These are phyloP conservation scores for Leersia perrieri DNA, from an alignment of 176 grass and related monocot genomes.

Conservation along the genomic window DNA sequence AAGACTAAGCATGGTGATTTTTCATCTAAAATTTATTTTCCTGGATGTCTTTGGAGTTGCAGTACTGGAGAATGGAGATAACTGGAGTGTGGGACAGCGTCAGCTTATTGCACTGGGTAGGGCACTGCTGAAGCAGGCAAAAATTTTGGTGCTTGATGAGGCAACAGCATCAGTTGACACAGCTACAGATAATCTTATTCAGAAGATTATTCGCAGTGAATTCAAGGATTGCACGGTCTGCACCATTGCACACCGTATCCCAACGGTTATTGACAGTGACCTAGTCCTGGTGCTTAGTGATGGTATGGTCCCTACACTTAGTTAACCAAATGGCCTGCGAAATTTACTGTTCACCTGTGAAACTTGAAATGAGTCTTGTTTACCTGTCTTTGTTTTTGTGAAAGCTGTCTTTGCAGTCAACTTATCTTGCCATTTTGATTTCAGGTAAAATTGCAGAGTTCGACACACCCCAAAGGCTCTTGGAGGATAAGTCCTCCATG, in stretches of 20 bases:
- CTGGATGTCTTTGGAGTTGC: constrained; percentile 23
- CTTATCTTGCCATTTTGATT: constrained; percentile 23
- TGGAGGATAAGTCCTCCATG: constrained; percentile 90
- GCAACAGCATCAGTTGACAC: constrained; percentile 97
- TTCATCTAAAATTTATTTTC: not conserved
- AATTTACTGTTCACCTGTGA: not conserved
- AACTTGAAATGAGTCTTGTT: not conserved
- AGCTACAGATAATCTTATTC: constrained; percentile 95
- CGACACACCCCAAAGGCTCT: constrained; percentile 59
- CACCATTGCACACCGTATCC: constrained; percentile 96
- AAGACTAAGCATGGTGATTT: not conserved
- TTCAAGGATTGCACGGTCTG: constrained; percentile 92
- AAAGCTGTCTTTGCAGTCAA: not conserved
- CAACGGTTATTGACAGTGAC: constrained; percentile 97
- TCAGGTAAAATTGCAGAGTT: constrained; percentile 92
- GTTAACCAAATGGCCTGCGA: not conserved
- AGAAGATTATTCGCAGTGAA: constrained; percentile 96
- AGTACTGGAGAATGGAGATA: constrained; percentile 96
- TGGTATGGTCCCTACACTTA: constrained; percentile 45
- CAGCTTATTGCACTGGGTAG: constrained; percentile 93
- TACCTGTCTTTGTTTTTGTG: not conserved
- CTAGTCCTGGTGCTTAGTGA: constrained; percentile 87
- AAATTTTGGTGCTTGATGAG: constrained; percentile 95
- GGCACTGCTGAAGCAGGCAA: constrained; percentile 85
- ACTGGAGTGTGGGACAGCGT: constrained; percentile 98